Evolutionary conservation across 805 yeast species (phyloP).

Genomic region (Cyberlindnera amylophila): DNA sequence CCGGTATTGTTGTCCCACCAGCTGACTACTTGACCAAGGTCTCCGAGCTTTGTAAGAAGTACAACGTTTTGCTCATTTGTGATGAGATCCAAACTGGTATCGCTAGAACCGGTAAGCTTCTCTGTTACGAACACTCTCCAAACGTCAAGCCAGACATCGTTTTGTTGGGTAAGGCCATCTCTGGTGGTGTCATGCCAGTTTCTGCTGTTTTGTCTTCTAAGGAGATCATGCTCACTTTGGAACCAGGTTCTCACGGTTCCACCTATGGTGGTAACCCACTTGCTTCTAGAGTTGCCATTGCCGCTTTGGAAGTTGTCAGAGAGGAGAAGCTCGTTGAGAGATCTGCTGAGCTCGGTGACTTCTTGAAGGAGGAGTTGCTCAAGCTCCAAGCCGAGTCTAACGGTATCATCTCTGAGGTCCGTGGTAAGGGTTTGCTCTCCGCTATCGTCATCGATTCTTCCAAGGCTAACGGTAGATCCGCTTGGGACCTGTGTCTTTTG

Average conservation of each 20-base stretch:
- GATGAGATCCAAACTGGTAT: slow-evolving; percentile 98
- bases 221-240: slow-evolving; percentile 83
- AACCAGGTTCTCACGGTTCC: slow-evolving; percentile 96
- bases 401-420: slow-evolving; percentile 56
- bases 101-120: slow-evolving; percentile 93
- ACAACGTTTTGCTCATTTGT: slow-evolving; percentile 86
- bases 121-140: slow-evolving; percentile 83
- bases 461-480: slow-evolving; percentile 83
- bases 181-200: slow-evolving; percentile 93
- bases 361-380: slow-evolving; percentile 56
- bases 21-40: slow-evolving; percentile 72
- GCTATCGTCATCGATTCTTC: slow-evolving; percentile 88
- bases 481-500: slow-evolving; percentile 92
- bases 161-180: slow-evolving; percentile 87
- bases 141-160: slow-evolving; percentile 84
- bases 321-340: slow-evolving; percentile 85
- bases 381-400: slow-evolving; percentile 48
- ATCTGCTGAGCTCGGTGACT: slow-evolving; percentile 65
- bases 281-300: slow-evolving; percentile 88
- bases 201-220: slow-evolving; percentile 87
- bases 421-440: slow-evolving; percentile 73
- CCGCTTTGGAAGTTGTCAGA: slow-evolving; percentile 84
- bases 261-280: slow-evolving; percentile 98
- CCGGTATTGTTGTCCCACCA: slow-evolving; percentile 95
- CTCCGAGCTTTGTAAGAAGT: slow-evolving; percentile 66